Evolutionary conservation across 176 grass and related monocot species (phyloP), one percentile per base, ranked within the genome.

Genomic region (Coix lacrymajobi): DNA sequence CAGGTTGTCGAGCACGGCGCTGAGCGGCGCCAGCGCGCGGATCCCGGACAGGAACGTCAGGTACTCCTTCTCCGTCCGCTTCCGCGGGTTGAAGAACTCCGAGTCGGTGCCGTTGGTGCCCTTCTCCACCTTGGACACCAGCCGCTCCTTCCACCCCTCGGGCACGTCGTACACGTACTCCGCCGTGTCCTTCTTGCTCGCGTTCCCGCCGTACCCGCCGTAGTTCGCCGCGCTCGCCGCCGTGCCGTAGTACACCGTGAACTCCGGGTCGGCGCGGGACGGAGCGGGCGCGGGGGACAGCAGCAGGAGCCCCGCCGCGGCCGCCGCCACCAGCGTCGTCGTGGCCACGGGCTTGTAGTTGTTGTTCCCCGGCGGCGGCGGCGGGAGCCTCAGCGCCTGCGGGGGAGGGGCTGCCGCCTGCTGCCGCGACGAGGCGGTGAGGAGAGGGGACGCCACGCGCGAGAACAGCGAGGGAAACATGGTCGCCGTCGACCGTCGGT

Each of bases 101-200:
- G 89, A 93, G 85, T 98, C 91, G 3, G 96, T 98, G 72, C 96
- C 96, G 71, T 98, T 98, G 62, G 96, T 98, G 87, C 96, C 96
- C 88, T 98, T 98, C 88, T 98, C 96, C 38, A 98, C 96, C 76
- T 98, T 98, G 32, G 92, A 98, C 71, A 98, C 91, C 51, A 87
- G 91, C 17, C 93, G 85, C 89, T 98, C 96, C 79, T 98, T 98
- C 96, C 96, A 98, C 31, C 89, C 91, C 22, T 82, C 83, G 0
- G 93, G 96, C 0, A 98, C 89, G 61, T 95, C 89, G 92, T 95
- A 98, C 20, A 91, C 88, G 82, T 98, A 98, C 89, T 98, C 96
- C 60, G 93, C 93, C 38, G 87, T 83, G 85, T 77, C 87, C 87
- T 91, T 98, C 86, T 95, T 98, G 92, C 68, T 95, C 86, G 89